Evolutionary conservation across 805 yeast genomes (phyloP).

Genomic region (Phaffomyces antillensis): DNA sequence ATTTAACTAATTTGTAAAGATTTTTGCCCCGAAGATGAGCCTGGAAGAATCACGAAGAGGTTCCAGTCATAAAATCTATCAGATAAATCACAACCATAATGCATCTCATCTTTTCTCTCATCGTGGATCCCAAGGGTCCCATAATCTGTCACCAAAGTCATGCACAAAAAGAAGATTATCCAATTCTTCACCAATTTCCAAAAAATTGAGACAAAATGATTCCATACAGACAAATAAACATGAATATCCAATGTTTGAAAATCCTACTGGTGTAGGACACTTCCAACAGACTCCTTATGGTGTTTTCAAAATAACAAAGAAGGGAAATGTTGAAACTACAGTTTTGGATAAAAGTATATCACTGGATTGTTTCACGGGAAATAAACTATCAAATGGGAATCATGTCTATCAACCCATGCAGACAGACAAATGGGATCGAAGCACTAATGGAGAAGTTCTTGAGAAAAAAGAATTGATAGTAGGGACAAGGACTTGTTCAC

Average conservation of each 20-base stretch:
- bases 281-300: constrained; percentile 23
- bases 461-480: not conserved
- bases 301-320: constrained; percentile 13
- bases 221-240: constrained; percentile 2
- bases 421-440: not conserved
- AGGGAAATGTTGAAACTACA: constrained; percentile 16
- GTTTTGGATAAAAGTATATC: constrained; percentile 13
- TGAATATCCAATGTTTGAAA: constrained; percentile 20
- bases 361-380: constrained; percentile 7
- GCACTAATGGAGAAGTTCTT: not conserved
- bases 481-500: constrained; percentile 6
- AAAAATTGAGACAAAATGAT: constrained; percentile 20
- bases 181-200: constrained; percentile 24
- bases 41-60: not conserved
- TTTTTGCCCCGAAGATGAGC: not conserved
- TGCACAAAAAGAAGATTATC: constrained; percentile 28
- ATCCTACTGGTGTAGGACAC: constrained; percentile 17
- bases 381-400: too few relatives aligned
- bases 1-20: not conserved
- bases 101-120: not conserved
- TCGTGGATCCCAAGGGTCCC: not conserved
- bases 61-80: not conserved
- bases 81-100: not conserved
- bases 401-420: too few relatives aligned
- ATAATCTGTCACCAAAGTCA: not conserved